Base-by-base conservation (phyloP, 805 yeast species). In the Hanseniaspora vineae region DNA sequence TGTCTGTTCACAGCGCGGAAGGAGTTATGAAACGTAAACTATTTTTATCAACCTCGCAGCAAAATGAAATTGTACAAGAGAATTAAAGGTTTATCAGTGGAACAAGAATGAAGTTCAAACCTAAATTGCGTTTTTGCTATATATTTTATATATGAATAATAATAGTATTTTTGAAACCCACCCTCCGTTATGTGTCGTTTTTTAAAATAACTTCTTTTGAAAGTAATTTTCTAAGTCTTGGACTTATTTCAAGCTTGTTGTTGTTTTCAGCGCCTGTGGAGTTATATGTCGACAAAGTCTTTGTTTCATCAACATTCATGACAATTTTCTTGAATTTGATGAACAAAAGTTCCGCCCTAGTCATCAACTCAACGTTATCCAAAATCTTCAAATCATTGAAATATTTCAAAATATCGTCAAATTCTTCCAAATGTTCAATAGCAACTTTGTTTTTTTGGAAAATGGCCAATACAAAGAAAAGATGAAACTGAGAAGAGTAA, bases 361-460 rank as follows among this genome's bases (percentile, higher is more conserved):
- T 78, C 46, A 90, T 70, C 42, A 88, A 67, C 54, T 85, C 94
- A 44, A 83, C 77, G 55, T 88, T 67, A 49, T 85, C 80, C 68
- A 87, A 69, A 70, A 82, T 82, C 45, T 86, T 79, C 50, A 92
- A 71, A 57, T 90, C 97, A 65, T 92, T 92, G 77, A 90, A 84
- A 61, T 84, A 92, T 66, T 84, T 87, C 58, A 92, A 73, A 23
- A 92, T 89, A 61, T 90, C 96, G 60, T 92, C 97, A 66, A 92
- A 90, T 51, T 80, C 78, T 32, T 69, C 69, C 50, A 92, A 69
- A 56, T 86, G 83, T 39, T 80, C 76, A 52, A 81, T 77, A 31
- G 90, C 84, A 44, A 80, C 76, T 55, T 88, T 84, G 62, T 89
- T 81, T 56, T 86, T 87, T 58, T 90, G 94, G 44, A 92, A 70